phyloP scores from a whole-genome alignment of 257 asterid species.

The Jacaranda copaia region DNA sequence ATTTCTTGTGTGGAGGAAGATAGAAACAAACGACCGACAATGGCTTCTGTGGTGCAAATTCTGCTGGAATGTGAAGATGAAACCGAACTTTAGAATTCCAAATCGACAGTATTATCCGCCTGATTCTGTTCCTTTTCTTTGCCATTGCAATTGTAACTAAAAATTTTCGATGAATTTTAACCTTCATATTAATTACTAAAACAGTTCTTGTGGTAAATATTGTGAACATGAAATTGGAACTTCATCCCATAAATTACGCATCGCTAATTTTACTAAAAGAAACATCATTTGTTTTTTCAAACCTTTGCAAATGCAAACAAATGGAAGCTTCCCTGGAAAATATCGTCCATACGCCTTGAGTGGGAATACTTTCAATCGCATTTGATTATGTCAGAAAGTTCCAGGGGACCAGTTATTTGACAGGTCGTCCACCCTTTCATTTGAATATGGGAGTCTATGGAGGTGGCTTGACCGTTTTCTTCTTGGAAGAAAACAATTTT shows the following conservation, averaged over 20 bases:
- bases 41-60: conserved; percentile 69
- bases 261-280: too few relatives aligned
- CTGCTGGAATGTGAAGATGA: conserved; percentile 55
- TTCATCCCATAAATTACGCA: too few relatives aligned
- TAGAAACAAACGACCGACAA: conserved; percentile 68
- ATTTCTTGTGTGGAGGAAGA: conserved; percentile 67
- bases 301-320: too few relatives aligned
- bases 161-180: neutral
- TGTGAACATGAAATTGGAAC: too few relatives aligned
- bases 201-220: too few relatives aligned
- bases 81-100: neutral
- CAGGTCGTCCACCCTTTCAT: neutral
- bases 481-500: neutral
- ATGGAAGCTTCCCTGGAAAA: too few relatives aligned
- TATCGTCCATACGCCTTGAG: too few relatives aligned
- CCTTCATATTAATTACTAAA: too few relatives aligned
- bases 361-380: too few relatives aligned
- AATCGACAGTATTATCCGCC: neutral
- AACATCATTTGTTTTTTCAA: too few relatives aligned
- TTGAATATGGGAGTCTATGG: neutral
- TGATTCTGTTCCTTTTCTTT: neutral
- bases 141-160: neutral
- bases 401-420: neutral
- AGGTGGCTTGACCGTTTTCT: neutral
- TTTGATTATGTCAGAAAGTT: too few relatives aligned